Conservation (phyloP, 2,329 filamentous ascomycete species). For the Xylariaceae sp. region DNA sequence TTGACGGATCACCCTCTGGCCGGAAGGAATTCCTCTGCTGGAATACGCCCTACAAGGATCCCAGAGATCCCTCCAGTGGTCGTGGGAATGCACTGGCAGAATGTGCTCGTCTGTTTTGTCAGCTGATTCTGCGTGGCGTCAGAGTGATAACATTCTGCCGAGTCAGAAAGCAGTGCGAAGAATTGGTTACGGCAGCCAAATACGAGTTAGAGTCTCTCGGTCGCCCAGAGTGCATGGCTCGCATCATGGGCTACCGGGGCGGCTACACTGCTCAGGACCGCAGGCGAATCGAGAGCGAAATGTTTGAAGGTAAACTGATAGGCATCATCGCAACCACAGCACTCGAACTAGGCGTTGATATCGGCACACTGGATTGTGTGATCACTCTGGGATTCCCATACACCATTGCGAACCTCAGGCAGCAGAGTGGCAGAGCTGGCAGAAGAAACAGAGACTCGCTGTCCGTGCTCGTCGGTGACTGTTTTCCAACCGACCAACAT, state of each 20-base stretch:
- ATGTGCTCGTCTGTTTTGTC: slow-evolving; percentile 83
- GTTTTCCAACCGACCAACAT: slow-evolving; percentile 85
- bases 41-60: slow-evolving; percentile 94
- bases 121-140: slow-evolving; percentile 80
- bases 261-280: slow-evolving; percentile 91
- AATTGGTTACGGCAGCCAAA: slow-evolving; percentile 71
- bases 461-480: slow-evolving; percentile 81
- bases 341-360: slow-evolving; percentile 89
- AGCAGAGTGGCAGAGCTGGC: slow-evolving; percentile 90
- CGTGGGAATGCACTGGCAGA: slow-evolving; percentile 76
- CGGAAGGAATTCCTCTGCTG: slow-evolving; percentile 94
- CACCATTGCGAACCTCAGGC: slow-evolving; percentile 86
- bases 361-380: slow-evolving; percentile 88
- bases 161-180: slow-evolving; percentile 81
- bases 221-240: slow-evolving; percentile 62
- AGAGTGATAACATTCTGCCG: slow-evolving; percentile 89
- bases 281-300: slow-evolving; percentile 81
- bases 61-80: slow-evolving; percentile 76
- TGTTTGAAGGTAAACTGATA: slow-evolving; percentile 92
- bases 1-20: slow-evolving; percentile 86
- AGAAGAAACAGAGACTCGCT: slow-evolving; percentile 89
- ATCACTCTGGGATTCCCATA: slow-evolving; percentile 93
- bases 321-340: slow-evolving; percentile 93
- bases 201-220: slow-evolving; percentile 67
- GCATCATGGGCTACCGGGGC: slow-evolving; percentile 93